phyloP scores from a whole-genome alignment of 345 rosid genomes.

The Eucalyptus regnans region DNA sequence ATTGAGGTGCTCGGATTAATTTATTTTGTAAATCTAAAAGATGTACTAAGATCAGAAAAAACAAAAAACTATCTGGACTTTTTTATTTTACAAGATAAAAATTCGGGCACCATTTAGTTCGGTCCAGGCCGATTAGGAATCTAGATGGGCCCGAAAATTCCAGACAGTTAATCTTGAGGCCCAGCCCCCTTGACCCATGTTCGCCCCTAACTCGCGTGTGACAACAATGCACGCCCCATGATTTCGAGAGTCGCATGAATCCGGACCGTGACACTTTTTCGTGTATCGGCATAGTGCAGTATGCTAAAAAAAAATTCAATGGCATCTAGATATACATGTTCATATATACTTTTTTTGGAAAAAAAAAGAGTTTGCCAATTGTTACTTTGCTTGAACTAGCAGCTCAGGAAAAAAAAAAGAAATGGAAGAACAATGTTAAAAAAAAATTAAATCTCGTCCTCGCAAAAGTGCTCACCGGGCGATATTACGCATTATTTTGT shows the following conservation, averaged over 20 bases:
- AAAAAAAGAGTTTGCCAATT: neutral
- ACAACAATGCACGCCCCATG: neutral
- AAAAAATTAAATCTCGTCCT: neutral
- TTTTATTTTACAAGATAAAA: neutral
- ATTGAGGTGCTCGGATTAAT: neutral
- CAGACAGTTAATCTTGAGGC: neutral
- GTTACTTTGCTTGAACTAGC: neutral
- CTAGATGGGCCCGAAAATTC: neutral
- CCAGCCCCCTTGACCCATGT: neutral
- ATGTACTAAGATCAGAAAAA: neutral
- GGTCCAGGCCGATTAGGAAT: neutral
- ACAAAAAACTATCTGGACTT: neutral
- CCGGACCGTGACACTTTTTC: neutral
- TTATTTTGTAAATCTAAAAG: neutral
- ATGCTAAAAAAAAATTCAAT: neutral
- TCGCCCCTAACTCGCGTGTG: neutral
- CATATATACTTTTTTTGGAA: neutral
- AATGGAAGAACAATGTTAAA: neutral
- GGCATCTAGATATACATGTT: neutral
- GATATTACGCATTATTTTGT: neutral
- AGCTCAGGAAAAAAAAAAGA: neutral
- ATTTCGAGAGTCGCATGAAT: neutral
- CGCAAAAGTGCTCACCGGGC: neutral
- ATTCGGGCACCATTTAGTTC: neutral
- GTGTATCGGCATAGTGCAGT: neutral